A percentile compares a stretch with the other conserved stretches of the same genome.
These are phyloP conservation scores for Aspergillus sp. DNA, from an alignment of 2,329 filamentous ascomycete genomes.

Conservation along the genomic window DNA sequence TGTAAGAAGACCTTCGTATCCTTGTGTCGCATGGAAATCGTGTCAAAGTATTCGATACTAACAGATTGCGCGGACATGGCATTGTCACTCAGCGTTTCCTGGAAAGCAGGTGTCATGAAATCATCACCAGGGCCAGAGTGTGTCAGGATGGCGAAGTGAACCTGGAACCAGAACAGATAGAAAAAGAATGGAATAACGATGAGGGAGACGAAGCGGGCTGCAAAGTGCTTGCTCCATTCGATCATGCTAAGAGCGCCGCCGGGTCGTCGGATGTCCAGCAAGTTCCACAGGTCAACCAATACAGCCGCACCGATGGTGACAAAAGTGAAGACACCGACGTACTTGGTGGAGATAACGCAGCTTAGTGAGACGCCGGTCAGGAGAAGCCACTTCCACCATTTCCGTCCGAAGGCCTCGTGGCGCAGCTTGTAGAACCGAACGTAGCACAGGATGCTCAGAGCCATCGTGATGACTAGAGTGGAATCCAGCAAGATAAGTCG, in stretches of 20 bases:
- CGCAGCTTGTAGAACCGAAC: conserved; percentile 97
- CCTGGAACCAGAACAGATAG: conserved; percentile 99
- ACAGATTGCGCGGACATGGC: conserved; percentile 84
- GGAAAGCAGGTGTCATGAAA: conserved; percentile 98
- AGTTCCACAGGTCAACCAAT: conserved; percentile 89
- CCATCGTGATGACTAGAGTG: conserved; percentile 93
- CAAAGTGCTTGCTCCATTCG: conserved; percentile 86
- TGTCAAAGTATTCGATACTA: conserved; percentile 86
- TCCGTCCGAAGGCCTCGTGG: conserved; percentile 83
- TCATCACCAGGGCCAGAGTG: conserved; percentile 93
- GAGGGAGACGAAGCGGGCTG: conserved; percentile 78
- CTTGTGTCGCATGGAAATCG: conserved; percentile 87
- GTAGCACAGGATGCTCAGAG: conserved; percentile 88
- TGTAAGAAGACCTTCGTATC: conserved; percentile 96
- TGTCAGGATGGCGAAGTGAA: conserved; percentile 88
- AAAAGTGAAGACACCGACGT: conserved; percentile 95
- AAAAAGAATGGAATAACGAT: conserved; percentile 93
- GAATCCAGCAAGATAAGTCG: conserved; percentile 92
- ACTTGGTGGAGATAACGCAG: conserved; percentile 98
- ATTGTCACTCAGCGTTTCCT: conserved; percentile 95
- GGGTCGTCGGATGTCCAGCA: conserved; percentile 83
- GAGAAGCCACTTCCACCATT: conserved; percentile 99
- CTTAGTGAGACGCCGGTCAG: conserved; percentile 91
- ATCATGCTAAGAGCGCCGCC: conserved; percentile 76
- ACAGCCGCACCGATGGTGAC: conserved; percentile 95